phyloP scores from a whole-genome alignment of 2,329 filamentous ascomycete species.

The Talaromyces sp. region DNA sequence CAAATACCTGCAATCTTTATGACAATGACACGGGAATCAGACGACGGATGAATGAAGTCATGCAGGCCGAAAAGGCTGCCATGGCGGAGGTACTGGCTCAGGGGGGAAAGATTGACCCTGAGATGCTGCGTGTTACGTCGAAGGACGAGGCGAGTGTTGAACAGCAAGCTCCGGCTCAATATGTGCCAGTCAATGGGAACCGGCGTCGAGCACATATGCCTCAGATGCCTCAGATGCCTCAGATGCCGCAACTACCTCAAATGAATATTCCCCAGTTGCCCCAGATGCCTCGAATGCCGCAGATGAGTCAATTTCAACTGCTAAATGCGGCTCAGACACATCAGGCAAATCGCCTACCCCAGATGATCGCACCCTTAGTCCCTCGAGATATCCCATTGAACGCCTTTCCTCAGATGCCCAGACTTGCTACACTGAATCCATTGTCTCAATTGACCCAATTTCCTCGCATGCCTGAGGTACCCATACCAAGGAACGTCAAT shows the following conservation, averaged over 20 bases:
- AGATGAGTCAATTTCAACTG: not conserved
- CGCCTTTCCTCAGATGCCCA: not conserved
- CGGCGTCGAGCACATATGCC: not conserved
- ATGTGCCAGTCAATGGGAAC: not conserved
- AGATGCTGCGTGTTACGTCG: slow-evolving; percentile 9
- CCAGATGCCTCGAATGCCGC: not conserved
- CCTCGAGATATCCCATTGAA: not conserved
- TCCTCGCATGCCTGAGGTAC: not conserved
- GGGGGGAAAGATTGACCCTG: slow-evolving; percentile 18
- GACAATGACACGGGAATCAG: slow-evolving; percentile 18
- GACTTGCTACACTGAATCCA: not conserved
- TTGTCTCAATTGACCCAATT: not conserved
- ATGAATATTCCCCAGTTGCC: not conserved
- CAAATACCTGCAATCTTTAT: slow-evolving; percentile 32
- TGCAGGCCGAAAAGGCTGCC: slow-evolving; percentile 28
- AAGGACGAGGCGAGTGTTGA: not conserved
- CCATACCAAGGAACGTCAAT: not conserved
- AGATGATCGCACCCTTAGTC: not conserved
- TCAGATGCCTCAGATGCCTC: not conserved
- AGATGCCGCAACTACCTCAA: not conserved
- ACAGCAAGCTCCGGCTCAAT: not conserved
- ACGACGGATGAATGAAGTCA: slow-evolving; percentile 27
- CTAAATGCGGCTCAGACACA: not conserved
- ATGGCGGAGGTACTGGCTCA: slow-evolving; percentile 28
- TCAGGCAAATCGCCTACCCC: not conserved